Evolutionary conservation across 371 early-diverging fungal genomes (phyloP), one percentile per base, ranked within the genome.

Genomic region (Synchytrium microbalum): DNA sequence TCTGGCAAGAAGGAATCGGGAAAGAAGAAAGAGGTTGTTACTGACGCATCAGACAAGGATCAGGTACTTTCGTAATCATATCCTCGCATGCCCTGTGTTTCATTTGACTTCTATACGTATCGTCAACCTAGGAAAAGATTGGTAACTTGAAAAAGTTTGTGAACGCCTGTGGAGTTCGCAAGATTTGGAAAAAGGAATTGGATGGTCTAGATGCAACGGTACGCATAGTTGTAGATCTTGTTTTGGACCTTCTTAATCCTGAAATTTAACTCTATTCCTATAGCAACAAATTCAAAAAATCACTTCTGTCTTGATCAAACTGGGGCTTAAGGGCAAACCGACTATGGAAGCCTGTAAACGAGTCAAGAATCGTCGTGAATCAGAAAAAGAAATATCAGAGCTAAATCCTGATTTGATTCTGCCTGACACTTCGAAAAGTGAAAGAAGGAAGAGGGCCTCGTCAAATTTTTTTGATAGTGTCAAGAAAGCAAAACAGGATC

Each of bases 361-460:
- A 24, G 28, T 55, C 56, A 55, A 55, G 24, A 24, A 8, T 25
- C 8, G 56, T 8, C 56, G 56, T n/a, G 56, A 55, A 55, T 55
- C 5, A 8, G 56, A 55, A 24, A 24, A 55, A 55, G 56, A 55
- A 55, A 8, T 8, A 24, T 8, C 8, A 38, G 5, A 5, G 19
- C 19, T 38, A 38, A 38, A 38, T 38, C 46, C 46, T 5, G 46
- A 38, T 10, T 38, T 5, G 10, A 38, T 38, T 10, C 46, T 38
- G 46, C 46, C 46, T 5, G 46, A 38, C 46, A 10, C 46, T 10
- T 5, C 46, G 19, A 38, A 38, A 19, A 38, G 19, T 5, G 46
- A 38, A 38, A 5, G 46, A 38, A 38, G 46, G 19, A 38, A 19
- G 46, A 5, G n/a, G n/a, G n/a, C n/a, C n/a, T n/a, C n/a, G n/a